These are phyloP conservation scores for Boletus rubropictus DNA, from an alignment of 768 basidiomycete species.

Conservation along the genomic window DNA sequence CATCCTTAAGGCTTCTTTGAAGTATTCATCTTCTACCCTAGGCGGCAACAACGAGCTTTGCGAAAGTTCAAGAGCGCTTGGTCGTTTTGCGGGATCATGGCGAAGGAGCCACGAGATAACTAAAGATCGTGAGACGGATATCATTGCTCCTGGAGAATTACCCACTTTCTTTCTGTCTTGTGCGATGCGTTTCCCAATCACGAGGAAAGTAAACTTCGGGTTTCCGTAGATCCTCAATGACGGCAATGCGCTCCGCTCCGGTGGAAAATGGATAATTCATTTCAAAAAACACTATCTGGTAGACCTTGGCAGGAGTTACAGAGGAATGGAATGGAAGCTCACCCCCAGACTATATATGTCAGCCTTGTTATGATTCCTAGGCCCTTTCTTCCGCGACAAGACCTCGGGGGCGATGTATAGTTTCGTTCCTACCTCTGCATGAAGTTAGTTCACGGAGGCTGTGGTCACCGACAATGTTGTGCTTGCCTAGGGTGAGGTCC, in stretches of 20 bases:
- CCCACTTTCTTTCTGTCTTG: constrained; percentile 66
- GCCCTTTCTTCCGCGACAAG: constrained; percentile 51
- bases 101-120: constrained; percentile 78
- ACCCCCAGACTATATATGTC: constrained; percentile 95
- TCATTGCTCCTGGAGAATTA: constrained; percentile 5
- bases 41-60: constrained; percentile 73
- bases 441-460: neutral
- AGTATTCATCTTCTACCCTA: constrained; percentile 78
- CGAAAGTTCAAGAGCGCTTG: constrained; percentile 77
- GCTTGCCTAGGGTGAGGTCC: constrained; percentile 71
- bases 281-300: constrained; percentile 92
- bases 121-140: constrained; percentile 24
- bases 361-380: constrained; percentile 80
- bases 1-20: constrained; percentile 69
- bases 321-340: constrained; percentile 22
- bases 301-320: neutral
- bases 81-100: constrained; percentile 74
- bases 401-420: constrained; percentile 94
- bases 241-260: constrained; percentile 75
- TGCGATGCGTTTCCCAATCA: constrained; percentile 59
- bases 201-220: constrained; percentile 71
- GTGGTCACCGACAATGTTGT: neutral
- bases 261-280: constrained; percentile 88
- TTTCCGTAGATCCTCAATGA: constrained; percentile 73
- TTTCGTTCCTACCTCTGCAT: constrained; percentile 78